Conservation (phyloP, 2,329 filamentous ascomycete species). For the Falciphora oryzae region DNA sequence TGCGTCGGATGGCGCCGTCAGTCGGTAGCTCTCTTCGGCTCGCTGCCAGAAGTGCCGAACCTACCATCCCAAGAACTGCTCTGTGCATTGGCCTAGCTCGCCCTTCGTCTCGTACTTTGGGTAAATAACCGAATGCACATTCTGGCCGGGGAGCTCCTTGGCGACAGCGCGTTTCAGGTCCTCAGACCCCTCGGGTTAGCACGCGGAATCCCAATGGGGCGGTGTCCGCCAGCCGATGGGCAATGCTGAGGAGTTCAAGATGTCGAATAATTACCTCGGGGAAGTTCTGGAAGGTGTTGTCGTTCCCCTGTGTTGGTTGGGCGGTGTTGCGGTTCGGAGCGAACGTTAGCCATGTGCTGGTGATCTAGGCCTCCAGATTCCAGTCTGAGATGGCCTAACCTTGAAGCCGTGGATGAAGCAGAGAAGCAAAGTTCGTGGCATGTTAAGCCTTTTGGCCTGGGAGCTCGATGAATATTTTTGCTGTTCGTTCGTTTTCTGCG, state of each 20-base stretch:
- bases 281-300: slow-evolving; percentile 64
- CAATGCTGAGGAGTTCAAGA: background rate
- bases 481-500: background rate
- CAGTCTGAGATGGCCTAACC: slow-evolving; percentile 30
- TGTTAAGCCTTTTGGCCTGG: slow-evolving; percentile 28
- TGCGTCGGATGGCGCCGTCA: slow-evolving; percentile 24
- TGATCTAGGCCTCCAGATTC: background rate
- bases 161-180: slow-evolving; percentile 55
- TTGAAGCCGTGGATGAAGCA: slow-evolving; percentile 91
- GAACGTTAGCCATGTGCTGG: too few relatives aligned
- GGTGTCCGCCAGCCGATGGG: too few relatives aligned
- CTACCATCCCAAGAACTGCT: slow-evolving; percentile 42
- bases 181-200: slow-evolving; percentile 13
- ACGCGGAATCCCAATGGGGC: too few relatives aligned
- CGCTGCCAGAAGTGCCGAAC: background rate
- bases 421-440: slow-evolving; percentile 74
- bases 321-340: background rate
- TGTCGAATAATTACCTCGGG: slow-evolving; percentile 38
- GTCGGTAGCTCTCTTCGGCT: too few relatives aligned
- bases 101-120: slow-evolving; percentile 69
- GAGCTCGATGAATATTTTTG: background rate
- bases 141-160: slow-evolving; percentile 49
- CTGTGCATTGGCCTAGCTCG: slow-evolving; percentile 49
- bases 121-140: slow-evolving; percentile 58
- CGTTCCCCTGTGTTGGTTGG: slow-evolving; percentile 46